A percentile compares a stretch with the other conserved stretches of the same genome.
These are phyloP conservation scores for Neonectria sp. DNA, from an alignment of 2,329 filamentous ascomycete genomes.

Conservation along the genomic window DNA sequence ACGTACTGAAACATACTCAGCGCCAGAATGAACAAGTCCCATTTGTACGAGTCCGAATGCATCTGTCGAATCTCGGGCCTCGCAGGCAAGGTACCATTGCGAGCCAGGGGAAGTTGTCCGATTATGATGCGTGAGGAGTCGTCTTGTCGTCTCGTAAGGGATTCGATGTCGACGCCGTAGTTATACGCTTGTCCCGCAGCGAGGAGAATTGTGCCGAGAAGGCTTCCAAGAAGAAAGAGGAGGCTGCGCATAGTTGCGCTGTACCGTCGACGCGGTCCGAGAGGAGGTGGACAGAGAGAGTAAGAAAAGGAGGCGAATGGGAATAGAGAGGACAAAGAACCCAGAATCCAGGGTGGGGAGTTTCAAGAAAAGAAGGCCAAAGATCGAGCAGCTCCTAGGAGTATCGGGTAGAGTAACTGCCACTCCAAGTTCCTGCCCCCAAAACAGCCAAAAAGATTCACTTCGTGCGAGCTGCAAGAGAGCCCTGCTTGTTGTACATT, in stretches of 20 bases:
- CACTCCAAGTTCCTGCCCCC: constrained; percentile 5
- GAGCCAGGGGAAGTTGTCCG: constrained; percentile 56
- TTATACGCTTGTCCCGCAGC: constrained; percentile 58
- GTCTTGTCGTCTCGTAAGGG: constrained; percentile 59
- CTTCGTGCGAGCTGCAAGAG: background rate
- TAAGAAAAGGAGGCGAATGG: background rate
- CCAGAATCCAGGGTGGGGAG: background rate
- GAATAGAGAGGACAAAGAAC: background rate
- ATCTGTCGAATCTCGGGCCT: constrained; percentile 80
- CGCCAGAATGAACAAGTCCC: constrained; percentile 84
- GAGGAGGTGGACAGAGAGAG: background rate
- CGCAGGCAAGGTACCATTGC: constrained; percentile 58
- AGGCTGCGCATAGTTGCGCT: constrained; percentile 32
- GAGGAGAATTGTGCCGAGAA: constrained; percentile 26
- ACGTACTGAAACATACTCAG: constrained; percentile 80
- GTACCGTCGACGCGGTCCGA: background rate
- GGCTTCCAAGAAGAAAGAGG: constrained; percentile 28
- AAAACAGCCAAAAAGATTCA: constrained; percentile 8
- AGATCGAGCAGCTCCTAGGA: background rate
- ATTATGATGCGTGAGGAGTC: constrained; percentile 58
- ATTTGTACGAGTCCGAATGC: constrained; percentile 74
- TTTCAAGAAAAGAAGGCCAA: background rate
- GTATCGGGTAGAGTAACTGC: background rate
- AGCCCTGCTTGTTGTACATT: background rate
- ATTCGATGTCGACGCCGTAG: constrained; percentile 64